phyloP scores from a whole-genome alignment of 192 early-diverging fungal genomes.

The Funneliformis geosporum region DNA sequence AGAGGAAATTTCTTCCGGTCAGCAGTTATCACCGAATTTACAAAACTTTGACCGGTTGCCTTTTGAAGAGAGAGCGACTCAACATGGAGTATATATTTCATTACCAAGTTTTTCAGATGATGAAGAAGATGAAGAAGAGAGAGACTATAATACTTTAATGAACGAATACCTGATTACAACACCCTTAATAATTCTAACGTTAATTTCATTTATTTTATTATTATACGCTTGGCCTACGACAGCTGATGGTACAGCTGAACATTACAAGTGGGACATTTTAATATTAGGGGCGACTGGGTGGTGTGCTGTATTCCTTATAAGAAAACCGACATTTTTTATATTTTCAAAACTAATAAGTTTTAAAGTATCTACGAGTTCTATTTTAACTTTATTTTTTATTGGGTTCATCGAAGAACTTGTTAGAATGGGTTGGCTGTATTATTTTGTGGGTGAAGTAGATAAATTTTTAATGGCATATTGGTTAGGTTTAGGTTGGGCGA shows the following conservation, averaged over 20 bases:
- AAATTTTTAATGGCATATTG: conserved; percentile 42
- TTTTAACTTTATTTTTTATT: conserved; percentile 35
- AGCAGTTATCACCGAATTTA: background rate
- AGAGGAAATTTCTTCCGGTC: background rate
- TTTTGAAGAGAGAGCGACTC: background rate
- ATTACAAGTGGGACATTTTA: conserved; percentile 30
- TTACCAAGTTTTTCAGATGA: conserved; percentile 9
- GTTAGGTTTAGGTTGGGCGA: conserved; percentile 46
- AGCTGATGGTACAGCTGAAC: background rate
- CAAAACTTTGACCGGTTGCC: background rate
- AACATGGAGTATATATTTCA: background rate
- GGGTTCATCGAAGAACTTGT: conserved; percentile 37
- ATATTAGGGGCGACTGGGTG: conserved; percentile 40
- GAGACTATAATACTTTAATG: conserved; percentile 4
- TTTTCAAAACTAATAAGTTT: conserved; percentile 31
- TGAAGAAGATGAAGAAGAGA: conserved; percentile 14
- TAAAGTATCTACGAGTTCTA: conserved; percentile 23
- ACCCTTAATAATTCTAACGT: background rate
- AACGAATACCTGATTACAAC: background rate
- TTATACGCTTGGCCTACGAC: background rate
- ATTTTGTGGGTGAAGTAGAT: conserved; percentile 1
- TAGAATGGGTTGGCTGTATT: conserved; percentile 21
- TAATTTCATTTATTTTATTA: background rate
- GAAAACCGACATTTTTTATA: conserved; percentile 38
- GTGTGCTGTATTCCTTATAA: conserved; percentile 32